A percentile compares a stretch with the other conserved stretches of the same genome.
phyloP scores from a whole-genome alignment of 768 basidiomycete genomes.

The Phylloporus sp. region DNA sequence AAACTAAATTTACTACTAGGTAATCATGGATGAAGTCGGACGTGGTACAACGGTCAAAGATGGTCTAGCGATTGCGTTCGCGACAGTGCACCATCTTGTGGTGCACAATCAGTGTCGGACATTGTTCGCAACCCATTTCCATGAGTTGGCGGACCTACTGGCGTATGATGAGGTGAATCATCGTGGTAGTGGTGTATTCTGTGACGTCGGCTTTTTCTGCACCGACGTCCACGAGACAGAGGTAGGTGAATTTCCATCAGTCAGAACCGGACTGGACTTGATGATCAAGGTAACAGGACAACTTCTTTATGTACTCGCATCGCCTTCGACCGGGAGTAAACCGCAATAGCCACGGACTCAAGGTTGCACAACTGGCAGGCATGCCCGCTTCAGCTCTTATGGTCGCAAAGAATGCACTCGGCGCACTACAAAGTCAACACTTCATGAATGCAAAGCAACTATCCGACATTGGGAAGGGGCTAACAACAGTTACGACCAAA shows the following conservation, averaged over 20 bases:
- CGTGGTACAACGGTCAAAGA: conserved; percentile 90
- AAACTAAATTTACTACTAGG: conserved; percentile 39
- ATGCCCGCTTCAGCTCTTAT: conserved; percentile 61
- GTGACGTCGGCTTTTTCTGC: conserved; percentile 77
- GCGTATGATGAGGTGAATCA: conserved; percentile 45
- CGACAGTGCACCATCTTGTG: conserved; percentile 77
- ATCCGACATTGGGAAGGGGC: conserved; percentile 28
- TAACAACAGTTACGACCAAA: conserved; percentile 14
- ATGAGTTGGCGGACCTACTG: conserved; percentile 85
- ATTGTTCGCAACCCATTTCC: conserved; percentile 99
- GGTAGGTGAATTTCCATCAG: conserved; percentile 39
- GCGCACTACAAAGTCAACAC: conserved; percentile 31
- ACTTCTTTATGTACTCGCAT: conserved; percentile 80
- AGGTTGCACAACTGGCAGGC: conserved; percentile 84
- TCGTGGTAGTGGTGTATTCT: conserved; percentile 44
- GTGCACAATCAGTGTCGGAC: conserved; percentile 69
- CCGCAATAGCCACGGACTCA: conserved; percentile 84
- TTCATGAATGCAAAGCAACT: conserved; percentile 27
- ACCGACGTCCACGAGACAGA: conserved; percentile 78
- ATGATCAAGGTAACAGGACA: conserved; percentile 50
- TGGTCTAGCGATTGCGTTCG: conserved; percentile 91
- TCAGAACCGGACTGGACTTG: background rate
- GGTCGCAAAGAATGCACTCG: conserved; percentile 55
- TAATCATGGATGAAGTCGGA: conserved; percentile 99
- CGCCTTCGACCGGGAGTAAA: conserved; percentile 79